Evolutionary conservation across 441 rosid species (phyloP).

Genomic region (Gossypium schwendimanii): DNA sequence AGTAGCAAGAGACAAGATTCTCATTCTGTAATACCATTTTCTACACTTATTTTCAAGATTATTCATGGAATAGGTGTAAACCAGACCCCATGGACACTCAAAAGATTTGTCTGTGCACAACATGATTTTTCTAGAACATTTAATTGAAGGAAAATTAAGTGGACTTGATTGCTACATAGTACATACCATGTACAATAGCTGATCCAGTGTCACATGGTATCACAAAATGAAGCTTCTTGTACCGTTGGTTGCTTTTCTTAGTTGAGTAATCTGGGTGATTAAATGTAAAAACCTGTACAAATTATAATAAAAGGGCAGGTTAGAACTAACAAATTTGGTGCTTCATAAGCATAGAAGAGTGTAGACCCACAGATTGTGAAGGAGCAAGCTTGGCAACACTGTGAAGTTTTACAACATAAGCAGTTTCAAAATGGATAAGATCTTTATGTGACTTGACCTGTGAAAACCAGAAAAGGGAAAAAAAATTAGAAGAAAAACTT

Average conservation of each 20-base stretch:
- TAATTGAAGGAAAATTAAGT: not conserved
- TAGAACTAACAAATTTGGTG: not conserved
- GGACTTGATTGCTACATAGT: slow-evolving; percentile 7
- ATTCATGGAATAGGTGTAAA: not conserved
- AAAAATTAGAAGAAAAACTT: slow-evolving; percentile 8
- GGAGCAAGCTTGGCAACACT: slow-evolving; percentile 82
- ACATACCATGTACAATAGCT: slow-evolving; percentile 80
- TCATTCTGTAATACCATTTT: not conserved
- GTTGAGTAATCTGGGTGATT: slow-evolving; percentile 66
- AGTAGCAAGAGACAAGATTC: not conserved
- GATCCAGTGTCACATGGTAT: slow-evolving; percentile 71
- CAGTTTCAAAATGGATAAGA: slow-evolving; percentile 84
- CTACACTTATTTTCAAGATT: slow-evolving; percentile 8
- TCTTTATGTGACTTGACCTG: slow-evolving; percentile 91
- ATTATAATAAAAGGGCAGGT: slow-evolving; percentile 1
- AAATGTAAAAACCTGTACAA: slow-evolving; percentile 74
- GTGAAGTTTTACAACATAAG: slow-evolving; percentile 93
- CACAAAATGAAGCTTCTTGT: slow-evolving; percentile 67
- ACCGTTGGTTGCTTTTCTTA: slow-evolving; percentile 59
- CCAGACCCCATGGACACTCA: not conserved
- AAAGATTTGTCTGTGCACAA: not conserved
- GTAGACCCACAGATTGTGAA: slow-evolving; percentile 66
- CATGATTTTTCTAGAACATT: not conserved
- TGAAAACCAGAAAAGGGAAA: slow-evolving; percentile 20
- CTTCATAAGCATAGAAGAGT: slow-evolving; percentile 3